A percentile compares a stretch with the other conserved stretches of the same genome.
Conservation (phyloP, 169 alveolate genomes). For the Eimeria falciformis region DNA sequence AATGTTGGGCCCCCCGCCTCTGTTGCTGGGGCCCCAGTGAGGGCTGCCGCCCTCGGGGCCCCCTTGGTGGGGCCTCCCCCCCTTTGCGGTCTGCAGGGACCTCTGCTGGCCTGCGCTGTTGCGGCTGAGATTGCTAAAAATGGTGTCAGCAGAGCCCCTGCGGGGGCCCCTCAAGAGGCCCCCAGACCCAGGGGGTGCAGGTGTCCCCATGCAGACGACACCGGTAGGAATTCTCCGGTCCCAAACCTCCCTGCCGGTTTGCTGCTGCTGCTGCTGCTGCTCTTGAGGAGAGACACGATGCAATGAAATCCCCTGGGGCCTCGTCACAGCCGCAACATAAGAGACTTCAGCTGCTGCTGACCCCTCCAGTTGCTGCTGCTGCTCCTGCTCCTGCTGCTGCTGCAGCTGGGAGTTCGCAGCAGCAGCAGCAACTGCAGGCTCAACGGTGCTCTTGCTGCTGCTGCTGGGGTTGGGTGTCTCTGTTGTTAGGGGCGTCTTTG, state of each 20-base stretch:
- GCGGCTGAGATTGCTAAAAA: slow-evolving; percentile 25
- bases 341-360: slow-evolving; percentile 7
- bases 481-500: no score
- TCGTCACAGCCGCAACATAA: slow-evolving; percentile 46
- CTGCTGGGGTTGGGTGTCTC: slow-evolving; percentile 66
- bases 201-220: no score
- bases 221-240: no score
- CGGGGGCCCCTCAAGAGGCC: slow-evolving; percentile 6
- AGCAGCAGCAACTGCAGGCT: neutral
- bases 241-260: slow-evolving; percentile 15
- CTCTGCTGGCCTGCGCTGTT: slow-evolving; percentile 17
- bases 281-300: neutral
- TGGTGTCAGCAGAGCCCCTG: slow-evolving; percentile 42
- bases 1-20: slow-evolving; percentile 22
- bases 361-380: slow-evolving; percentile 31
- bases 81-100: slow-evolving; percentile 37
- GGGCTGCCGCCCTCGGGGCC: slow-evolving; percentile 27
- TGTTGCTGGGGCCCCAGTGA: slow-evolving; percentile 55
- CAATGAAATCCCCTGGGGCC: slow-evolving; percentile 10
- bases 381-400: slow-evolving; percentile 58
- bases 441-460: slow-evolving; percentile 54
- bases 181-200: no score
- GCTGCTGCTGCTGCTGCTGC: slow-evolving; percentile 59
- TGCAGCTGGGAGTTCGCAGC: neutral
- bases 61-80: neutral